Conservation (phyloP, 2,329 filamentous ascomycete species). For the Colletotrichum musicola region DNA sequence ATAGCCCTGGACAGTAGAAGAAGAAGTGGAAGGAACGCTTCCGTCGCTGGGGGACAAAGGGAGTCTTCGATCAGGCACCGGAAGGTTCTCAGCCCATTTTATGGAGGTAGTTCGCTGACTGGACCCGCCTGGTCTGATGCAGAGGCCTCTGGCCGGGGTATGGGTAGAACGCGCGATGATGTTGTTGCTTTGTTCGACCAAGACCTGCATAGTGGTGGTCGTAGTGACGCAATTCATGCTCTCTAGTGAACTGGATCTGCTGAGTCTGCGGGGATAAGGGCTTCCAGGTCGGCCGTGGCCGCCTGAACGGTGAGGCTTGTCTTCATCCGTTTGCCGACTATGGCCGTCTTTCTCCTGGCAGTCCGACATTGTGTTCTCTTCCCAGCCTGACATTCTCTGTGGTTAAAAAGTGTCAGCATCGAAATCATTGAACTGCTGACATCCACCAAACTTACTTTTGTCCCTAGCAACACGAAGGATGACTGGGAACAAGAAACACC, state of each 20-base stretch:
- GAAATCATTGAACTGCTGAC: no score
- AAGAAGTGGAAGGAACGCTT: background rate
- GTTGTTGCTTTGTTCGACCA: background rate
- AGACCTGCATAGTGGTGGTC: background rate
- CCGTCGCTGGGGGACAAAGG: background rate
- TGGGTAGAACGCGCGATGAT: no score
- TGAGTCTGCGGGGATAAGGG: background rate
- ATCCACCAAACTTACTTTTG: no score
- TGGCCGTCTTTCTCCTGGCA: background rate
- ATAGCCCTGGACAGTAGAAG: background rate
- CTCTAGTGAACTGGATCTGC: background rate
- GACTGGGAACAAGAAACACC: no score
- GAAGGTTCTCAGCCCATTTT: slow-evolving; percentile 28
- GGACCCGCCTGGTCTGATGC: background rate
- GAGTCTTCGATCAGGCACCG: slow-evolving; percentile 9
- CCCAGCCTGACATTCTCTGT: background rate
- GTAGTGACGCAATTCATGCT: background rate
- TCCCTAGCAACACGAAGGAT: no score
- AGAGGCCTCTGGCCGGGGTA: no score
- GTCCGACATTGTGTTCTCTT: background rate
- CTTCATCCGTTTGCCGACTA: background rate
- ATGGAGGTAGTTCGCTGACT: slow-evolving; percentile 14
- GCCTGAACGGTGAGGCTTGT: background rate
- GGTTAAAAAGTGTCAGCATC: background rate
- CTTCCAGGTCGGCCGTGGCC: background rate